Conservation (phyloP, 257 asterid genomes). For the Salvia splendens region DNA sequence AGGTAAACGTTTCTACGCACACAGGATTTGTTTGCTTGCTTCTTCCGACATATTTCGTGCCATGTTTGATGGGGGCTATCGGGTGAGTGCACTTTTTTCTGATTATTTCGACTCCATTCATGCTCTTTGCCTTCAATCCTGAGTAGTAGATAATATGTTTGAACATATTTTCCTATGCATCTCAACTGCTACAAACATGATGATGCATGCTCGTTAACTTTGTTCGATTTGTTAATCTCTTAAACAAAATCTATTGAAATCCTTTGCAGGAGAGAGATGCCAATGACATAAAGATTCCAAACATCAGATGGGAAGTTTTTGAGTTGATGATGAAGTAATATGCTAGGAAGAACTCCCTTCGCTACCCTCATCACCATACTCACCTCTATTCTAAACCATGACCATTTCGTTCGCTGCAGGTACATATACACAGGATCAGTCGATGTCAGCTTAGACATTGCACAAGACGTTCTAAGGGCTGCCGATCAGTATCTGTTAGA, state of each 20-base stretch:
- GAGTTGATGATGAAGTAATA: conserved; percentile 96
- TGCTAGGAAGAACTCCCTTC: neutral
- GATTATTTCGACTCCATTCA: neutral
- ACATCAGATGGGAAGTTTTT: conserved; percentile 91
- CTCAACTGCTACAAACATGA: neutral
- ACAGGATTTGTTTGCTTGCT: conserved; percentile 93
- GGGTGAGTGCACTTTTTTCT: conserved; percentile 56
- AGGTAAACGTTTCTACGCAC: conserved; percentile 86
- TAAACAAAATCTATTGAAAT: conserved; percentile 9
- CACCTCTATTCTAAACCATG: conserved; percentile 12
- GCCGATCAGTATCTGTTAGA: conserved; percentile 97
- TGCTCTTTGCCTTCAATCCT: neutral
- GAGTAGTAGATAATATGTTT: neutral
- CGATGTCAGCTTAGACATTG: conserved; percentile 68
- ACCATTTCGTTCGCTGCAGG: conserved; percentile 43
- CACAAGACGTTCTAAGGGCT: conserved; percentile 90
- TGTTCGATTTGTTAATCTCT: conserved; percentile 8
- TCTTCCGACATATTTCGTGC: conserved; percentile 97
- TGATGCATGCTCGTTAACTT: neutral
- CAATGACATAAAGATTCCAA: conserved; percentile 92
- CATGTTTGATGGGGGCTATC: conserved; percentile 96
- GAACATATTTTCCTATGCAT: neutral
- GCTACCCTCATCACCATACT: conserved; percentile 5
- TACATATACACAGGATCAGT: conserved; percentile 92
- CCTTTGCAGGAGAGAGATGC: conserved; percentile 85